Conservation (phyloP, 2,329 filamentous ascomycete species). For the Nigrograna mackinnonii region DNA sequence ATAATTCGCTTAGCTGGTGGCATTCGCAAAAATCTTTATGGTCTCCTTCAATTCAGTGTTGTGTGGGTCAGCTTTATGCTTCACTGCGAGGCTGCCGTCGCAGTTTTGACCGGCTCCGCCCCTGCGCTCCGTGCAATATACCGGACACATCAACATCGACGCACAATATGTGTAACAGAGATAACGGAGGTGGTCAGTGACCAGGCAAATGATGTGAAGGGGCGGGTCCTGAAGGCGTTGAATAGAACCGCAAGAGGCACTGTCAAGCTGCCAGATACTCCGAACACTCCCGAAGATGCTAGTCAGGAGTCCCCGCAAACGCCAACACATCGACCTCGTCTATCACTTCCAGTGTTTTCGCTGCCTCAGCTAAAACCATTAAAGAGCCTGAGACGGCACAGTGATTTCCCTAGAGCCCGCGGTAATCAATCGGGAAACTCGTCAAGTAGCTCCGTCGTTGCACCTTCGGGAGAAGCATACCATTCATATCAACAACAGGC, state of each 20-base stretch:
- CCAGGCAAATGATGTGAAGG: background rate
- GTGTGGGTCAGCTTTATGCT: constrained; percentile 14
- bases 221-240: background rate
- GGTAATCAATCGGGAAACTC: too few relatives aligned
- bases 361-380: background rate
- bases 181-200: background rate
- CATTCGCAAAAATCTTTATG: constrained; percentile 6
- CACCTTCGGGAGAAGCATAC: constrained; percentile 8
- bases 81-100: constrained; percentile 15
- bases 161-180: too few relatives aligned
- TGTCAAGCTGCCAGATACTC: background rate
- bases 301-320: background rate
- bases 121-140: constrained; percentile 14
- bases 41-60: too few relatives aligned
- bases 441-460: constrained; percentile 3
- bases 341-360: background rate
- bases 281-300: background rate
- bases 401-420: background rate
- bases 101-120: constrained; percentile 12
- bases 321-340: background rate
- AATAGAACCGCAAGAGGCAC: too few relatives aligned
- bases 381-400: background rate
- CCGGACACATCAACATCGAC: constrained; percentile 3
- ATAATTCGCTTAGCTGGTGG: constrained; percentile 11
- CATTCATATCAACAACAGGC: constrained; percentile 8